Evolutionary conservation across 2,329 filamentous ascomycete genomes (phyloP), one percentile per base, ranked within the genome.

Genomic region (Pyrenochaeta sp.): DNA sequence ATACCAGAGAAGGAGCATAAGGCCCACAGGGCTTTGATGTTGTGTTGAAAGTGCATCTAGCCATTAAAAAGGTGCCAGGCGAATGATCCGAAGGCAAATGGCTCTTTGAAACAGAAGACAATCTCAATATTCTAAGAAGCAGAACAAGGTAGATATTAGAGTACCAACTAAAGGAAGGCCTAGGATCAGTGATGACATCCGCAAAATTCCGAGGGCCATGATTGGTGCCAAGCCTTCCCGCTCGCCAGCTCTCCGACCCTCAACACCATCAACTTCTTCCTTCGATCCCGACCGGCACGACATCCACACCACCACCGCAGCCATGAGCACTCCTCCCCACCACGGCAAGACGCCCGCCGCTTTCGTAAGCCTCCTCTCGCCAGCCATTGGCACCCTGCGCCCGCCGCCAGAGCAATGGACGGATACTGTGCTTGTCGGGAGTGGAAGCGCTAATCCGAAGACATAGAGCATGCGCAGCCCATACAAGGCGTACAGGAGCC

Each of bases 401-500:
- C 2, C 2, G 0, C 34, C 23, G n/a, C n/a, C 3, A 3, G 32
- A 20, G 24, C 34, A 38, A 38, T 35, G 29, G 37, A 47, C 18
- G 11, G 24, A 26, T 23, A 17, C n/a, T 39, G 22, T 20, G 14
- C 11, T 11, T 22, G 35, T 14, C 9, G 32, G 36, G 29, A 21
- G 31, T 13, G 17, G 29, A 43, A 35, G 30, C 22, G 61, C 63
- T 65, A 48, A 65, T 34, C 1, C 3, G 6, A n/a, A 22, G 29
- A n/a, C 6, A 20, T 14, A 67, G 63, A 60, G 56, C 52, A 53
- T 57, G 49, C 65, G 73, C 15, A 65, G 63, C 41, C 60, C 61
- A 22, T 77, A 77, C 69, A 69, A 76, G 64, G 74, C 77, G 49
- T 83, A 81, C 71, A 70, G 75, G 69, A 82, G 79, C 66, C 78